phyloP scores from a whole-genome alignment of 2,329 filamentous ascomycete species.

The Arthroderma uncinatum region DNA sequence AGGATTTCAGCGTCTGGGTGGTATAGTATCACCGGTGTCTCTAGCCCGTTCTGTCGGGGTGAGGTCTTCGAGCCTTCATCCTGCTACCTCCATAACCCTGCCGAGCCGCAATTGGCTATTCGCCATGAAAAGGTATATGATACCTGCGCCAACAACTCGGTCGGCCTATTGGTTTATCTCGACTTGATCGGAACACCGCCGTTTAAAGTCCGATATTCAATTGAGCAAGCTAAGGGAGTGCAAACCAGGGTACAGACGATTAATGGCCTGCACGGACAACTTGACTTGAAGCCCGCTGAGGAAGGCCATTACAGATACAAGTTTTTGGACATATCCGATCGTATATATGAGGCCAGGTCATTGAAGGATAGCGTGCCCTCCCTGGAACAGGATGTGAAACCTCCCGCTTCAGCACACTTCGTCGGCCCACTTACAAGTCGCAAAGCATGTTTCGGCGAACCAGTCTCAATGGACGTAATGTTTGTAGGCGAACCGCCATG shows the following conservation, averaged over 20 bases:
- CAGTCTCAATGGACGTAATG: constrained; percentile 60
- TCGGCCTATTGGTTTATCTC: constrained; percentile 77
- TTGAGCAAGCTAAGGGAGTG: constrained; percentile 50
- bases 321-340: constrained; percentile 70
- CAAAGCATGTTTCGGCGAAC: constrained; percentile 72
- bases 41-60: constrained; percentile 70
- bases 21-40: constrained; percentile 71
- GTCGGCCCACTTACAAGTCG: constrained; percentile 46
- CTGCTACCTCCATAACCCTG: constrained; percentile 83
- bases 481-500: constrained; percentile 79
- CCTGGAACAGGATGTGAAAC: constrained; percentile 84
- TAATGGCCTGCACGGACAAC: constrained; percentile 64
- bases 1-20: constrained; percentile 66
- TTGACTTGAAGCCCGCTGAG: constrained; percentile 68
- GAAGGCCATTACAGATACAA: constrained; percentile 80
- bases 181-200: constrained; percentile 88
- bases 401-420: constrained; percentile 67
- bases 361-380: constrained; percentile 51
- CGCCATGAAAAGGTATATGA: constrained; percentile 75
- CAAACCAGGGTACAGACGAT: constrained; percentile 47
- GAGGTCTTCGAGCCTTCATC: constrained; percentile 88
- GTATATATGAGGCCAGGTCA: constrained; percentile 60
- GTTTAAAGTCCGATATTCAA: constrained; percentile 70
- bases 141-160: constrained; percentile 87
- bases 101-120: constrained; percentile 68